Conservation (phyloP, 1,284 basidiomycete genomes). For the Microstroma glucosiphilum region DNA sequence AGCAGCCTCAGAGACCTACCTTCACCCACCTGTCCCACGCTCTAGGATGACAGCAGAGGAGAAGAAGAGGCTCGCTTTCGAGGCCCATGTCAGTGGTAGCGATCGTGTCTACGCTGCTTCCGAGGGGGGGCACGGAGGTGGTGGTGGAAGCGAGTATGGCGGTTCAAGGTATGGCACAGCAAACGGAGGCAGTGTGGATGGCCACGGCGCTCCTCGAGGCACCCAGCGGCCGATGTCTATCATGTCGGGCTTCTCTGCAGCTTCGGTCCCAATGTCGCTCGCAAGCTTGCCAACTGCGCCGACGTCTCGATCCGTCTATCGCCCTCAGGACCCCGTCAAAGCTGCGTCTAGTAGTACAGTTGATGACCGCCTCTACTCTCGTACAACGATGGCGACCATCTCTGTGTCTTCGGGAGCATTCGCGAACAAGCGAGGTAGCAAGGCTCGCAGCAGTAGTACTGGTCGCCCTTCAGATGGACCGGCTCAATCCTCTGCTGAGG, state of each 20-base stretch:
- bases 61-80: conserved; percentile 13
- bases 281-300: conserved; percentile 13
- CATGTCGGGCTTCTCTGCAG: neutral
- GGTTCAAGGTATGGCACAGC: neutral
- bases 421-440: neutral
- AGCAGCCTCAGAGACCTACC: conserved; percentile 20
- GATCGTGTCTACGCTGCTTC: neutral
- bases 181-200: conserved; percentile 2
- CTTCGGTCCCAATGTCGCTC: neutral
- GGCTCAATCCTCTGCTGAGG: conserved; percentile 19
- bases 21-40: conserved; percentile 28
- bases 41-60: conserved; percentile 18
- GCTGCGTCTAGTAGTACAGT: conserved; percentile 23
- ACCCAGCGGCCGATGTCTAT: neutral
- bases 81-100: neutral
- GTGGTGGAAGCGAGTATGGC: neutral
- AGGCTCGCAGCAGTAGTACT: conserved; percentile 3
- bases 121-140: neutral
- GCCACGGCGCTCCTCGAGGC: neutral
- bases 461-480: neutral
- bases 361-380: conserved; percentile 37
- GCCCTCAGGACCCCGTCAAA: conserved; percentile 31
- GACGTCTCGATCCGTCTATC: conserved; percentile 22
- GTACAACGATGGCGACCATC: conserved; percentile 46
- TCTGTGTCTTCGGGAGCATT: conserved; percentile 37